Conservation (phyloP, 345 rosid species). For the Moringa oleifera region DNA sequence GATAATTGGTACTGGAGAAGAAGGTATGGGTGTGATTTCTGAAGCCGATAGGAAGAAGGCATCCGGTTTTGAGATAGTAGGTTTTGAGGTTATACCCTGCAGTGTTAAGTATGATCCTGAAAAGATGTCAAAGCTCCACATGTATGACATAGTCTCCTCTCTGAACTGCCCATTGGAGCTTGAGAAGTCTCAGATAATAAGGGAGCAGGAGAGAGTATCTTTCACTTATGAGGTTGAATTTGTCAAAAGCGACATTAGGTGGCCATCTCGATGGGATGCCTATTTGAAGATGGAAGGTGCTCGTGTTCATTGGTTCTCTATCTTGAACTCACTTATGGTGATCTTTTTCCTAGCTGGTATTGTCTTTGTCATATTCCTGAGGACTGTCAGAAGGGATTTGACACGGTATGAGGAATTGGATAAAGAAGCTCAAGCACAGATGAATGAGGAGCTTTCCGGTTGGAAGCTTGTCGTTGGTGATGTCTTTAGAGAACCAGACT, state of each 20-base stretch:
- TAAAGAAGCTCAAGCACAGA: conserved; percentile 83
- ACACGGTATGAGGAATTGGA: conserved; percentile 78
- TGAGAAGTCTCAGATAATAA: conserved; percentile 76
- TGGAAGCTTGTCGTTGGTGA: conserved; percentile 93
- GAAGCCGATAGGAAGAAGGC: conserved; percentile 69
- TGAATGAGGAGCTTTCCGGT: conserved; percentile 84
- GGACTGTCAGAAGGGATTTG: conserved; percentile 83
- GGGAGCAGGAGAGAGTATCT: conserved; percentile 61
- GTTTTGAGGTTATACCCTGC: conserved; percentile 80
- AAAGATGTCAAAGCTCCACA: conserved; percentile 52
- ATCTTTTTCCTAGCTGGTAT: conserved; percentile 72
- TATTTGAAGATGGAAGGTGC: conserved; percentile 89
- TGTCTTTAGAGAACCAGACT: conserved; percentile 77
- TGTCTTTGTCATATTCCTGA: conserved; percentile 70
- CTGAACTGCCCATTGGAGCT: conserved; percentile 66
- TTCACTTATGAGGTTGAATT: conserved; percentile 83
- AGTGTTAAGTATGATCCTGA: conserved; percentile 61
- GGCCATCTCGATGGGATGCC: conserved; percentile 93
- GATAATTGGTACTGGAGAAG: conserved; percentile 83
- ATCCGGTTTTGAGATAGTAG: conserved; percentile 71
- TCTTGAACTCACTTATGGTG: conserved; percentile 74
- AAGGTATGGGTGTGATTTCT: conserved; percentile 74
- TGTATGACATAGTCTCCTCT: conserved; percentile 49
- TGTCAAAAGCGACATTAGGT: conserved; percentile 61
- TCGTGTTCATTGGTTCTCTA: conserved; percentile 84